Conservation (phyloP, 75 land plant genomes). For the Pinus taeda region DNA sequence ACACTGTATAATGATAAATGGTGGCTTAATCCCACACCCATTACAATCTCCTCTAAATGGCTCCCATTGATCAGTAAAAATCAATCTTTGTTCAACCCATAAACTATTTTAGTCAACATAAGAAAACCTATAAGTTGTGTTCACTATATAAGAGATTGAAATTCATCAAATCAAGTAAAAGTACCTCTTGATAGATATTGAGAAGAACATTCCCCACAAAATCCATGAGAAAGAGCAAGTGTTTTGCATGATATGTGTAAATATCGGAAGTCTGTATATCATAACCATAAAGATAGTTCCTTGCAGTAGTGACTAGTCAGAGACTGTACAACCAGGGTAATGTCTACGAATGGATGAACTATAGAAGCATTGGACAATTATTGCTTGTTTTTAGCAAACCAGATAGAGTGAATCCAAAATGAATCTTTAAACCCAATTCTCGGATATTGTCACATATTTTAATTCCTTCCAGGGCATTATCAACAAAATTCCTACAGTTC, state of each 20-base stretch:
- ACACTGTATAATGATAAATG: conserved; percentile 11
- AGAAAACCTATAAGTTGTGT: not conserved
- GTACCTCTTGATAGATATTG: conserved; percentile 27
- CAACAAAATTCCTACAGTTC: too few relatives aligned
- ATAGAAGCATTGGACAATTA: too few relatives aligned
- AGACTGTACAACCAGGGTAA: too few relatives aligned
- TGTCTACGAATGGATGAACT: too few relatives aligned
- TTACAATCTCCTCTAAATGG: conserved; percentile 10
- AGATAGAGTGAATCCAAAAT: too few relatives aligned
- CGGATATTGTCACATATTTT: too few relatives aligned
- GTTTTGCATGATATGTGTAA: conserved; percentile 14
- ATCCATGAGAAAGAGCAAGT: conserved; percentile 36
- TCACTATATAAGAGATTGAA: not conserved
- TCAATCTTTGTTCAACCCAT: conserved; percentile 16
- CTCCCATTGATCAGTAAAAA: conserved; percentile 13
- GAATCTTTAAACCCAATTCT: too few relatives aligned
- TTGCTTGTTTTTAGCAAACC: too few relatives aligned
- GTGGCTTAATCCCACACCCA: not conserved
- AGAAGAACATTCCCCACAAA: conserved; percentile 23
- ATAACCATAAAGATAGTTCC: not conserved
- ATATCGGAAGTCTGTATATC: conserved; percentile 33
- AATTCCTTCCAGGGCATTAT: too few relatives aligned
- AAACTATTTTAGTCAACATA: too few relatives aligned
- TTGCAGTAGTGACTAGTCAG: too few relatives aligned
- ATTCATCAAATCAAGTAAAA: too few relatives aligned